These are phyloP conservation scores for Mortierella sp. DNA, from an alignment of 371 early-diverging fungal species.

Conservation along the genomic window DNA sequence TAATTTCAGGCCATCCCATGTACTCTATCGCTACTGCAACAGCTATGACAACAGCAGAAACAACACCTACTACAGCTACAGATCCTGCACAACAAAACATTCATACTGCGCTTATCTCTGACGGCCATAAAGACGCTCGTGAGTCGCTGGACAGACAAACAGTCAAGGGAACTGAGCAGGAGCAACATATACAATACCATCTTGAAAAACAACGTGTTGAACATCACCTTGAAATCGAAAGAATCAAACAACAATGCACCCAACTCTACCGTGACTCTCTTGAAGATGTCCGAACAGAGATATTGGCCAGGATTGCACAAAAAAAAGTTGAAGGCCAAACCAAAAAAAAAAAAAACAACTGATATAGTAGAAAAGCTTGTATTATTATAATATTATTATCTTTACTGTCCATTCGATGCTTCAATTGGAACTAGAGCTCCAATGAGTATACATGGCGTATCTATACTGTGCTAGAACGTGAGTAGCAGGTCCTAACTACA, in stretches of 20 bases:
- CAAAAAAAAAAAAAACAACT: neutral
- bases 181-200: neutral
- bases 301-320: slow-evolving; percentile 14
- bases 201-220: slow-evolving; percentile 12
- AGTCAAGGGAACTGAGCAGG: neutral
- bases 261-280: slow-evolving; percentile 27
- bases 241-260: slow-evolving; percentile 30
- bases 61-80: no score
- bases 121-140: neutral
- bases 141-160: neutral
- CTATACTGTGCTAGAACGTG: no score
- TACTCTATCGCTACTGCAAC: neutral
- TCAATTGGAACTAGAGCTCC: neutral
- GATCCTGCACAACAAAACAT: neutral
- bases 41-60: neutral
- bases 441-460: neutral
- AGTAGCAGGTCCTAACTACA: no score
- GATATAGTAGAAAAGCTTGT: no score
- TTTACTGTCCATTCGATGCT: neutral
- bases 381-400: neutral
- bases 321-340: neutral
- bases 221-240: slow-evolving; percentile 28
- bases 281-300: slow-evolving; percentile 24
- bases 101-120: neutral
- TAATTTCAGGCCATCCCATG: neutral